phyloP scores from a whole-genome alignment of 306 rosid species.

The Sicyos edulis region DNA sequence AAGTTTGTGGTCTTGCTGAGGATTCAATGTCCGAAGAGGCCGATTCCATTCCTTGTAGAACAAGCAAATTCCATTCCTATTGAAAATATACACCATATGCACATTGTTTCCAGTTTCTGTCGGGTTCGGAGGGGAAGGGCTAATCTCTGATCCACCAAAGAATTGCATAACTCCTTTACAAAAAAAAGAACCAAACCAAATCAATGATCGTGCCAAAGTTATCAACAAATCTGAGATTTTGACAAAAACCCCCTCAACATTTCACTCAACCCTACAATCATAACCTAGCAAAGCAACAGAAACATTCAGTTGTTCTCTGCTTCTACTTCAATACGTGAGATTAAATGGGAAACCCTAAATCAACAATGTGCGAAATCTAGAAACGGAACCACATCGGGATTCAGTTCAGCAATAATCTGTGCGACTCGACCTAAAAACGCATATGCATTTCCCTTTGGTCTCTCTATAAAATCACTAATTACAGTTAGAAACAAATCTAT shows the following conservation, averaged over 20 bases:
- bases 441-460: not conserved
- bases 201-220: not conserved
- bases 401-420: not conserved
- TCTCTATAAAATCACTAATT: not conserved
- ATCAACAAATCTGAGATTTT: not conserved
- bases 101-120: constrained; percentile 84
- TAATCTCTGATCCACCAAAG: constrained; percentile 89
- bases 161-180: constrained; percentile 61
- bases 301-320: not conserved
- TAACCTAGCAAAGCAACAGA: not conserved
- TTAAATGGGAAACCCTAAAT: not conserved
- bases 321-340: not conserved
- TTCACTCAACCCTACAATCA: too few species aligned
- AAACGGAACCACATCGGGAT: not conserved
- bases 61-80: constrained; percentile 83
- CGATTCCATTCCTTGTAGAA: constrained; percentile 95
- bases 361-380: too few species aligned
- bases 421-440: not conserved
- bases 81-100: constrained; percentile 87
- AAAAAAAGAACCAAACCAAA: not conserved
- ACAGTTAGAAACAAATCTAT: not conserved
- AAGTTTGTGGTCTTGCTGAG: constrained; percentile 92
- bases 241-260: not conserved
- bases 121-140: constrained; percentile 86
- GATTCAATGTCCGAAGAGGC: constrained; percentile 68